Conservation (phyloP, 768 basidiomycete genomes). For the Mycena vulgaris region DNA sequence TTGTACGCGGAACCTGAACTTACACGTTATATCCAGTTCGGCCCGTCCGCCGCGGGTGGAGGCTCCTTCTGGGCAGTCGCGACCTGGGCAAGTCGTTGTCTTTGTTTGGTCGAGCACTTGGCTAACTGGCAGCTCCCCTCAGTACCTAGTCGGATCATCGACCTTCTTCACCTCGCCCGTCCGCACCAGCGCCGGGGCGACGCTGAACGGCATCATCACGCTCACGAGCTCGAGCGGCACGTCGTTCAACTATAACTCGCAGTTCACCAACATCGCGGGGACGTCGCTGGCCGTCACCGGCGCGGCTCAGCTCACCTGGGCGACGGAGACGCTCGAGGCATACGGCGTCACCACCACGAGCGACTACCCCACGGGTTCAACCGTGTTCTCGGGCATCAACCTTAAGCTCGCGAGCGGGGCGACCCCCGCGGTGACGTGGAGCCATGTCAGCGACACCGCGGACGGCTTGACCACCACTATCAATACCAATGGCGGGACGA, state of each 20-base stretch:
- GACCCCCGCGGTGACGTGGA: conserved; percentile 25
- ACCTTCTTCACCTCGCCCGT: conserved; percentile 23
- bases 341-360: conserved; percentile 19
- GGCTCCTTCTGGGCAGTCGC: conserved; percentile 37
- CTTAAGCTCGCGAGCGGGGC: conserved; percentile 24
- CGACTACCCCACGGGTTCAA: conserved; percentile 33
- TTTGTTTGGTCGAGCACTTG: not conserved
- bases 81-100: conserved; percentile 22
- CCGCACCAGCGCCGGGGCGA: conserved; percentile 20
- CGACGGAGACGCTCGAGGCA: conserved; percentile 36
- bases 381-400: conserved; percentile 32
- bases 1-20: too few species aligned
- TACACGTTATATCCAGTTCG: conserved; percentile 18
- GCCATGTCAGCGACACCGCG: not conserved
- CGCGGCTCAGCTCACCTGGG: conserved; percentile 34
- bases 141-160: not conserved
- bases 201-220: conserved; percentile 34
- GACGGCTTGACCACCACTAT: conserved; percentile 31
- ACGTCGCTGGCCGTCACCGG: conserved; percentile 29
- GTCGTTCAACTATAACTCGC: conserved; percentile 22
- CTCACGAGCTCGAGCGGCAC: conserved; percentile 28
- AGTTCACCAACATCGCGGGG: conserved; percentile 35
- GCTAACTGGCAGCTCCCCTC: not conserved
- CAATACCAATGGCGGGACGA: conserved; percentile 29
- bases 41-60: conserved; percentile 38